Base-by-base conservation (phyloP, 768 basidiomycete species). In the Royoungia palumana region DNA sequence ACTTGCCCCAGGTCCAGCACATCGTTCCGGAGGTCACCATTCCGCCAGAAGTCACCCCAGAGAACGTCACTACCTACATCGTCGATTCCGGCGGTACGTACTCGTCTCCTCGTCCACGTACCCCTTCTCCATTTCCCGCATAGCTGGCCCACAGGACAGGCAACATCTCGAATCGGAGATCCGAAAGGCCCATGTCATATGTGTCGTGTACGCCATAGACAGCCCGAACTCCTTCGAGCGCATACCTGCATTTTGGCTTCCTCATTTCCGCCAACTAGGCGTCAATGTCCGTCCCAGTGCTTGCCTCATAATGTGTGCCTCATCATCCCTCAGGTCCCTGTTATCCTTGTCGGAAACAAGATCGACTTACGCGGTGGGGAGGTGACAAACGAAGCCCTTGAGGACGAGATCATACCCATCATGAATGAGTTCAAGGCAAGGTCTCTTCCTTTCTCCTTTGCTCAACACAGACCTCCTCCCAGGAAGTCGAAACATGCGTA, bases 401-500 rank as follows among this genome's bases (percentile, higher is more conserved):
- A 95, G 68, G 92, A 88, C 53, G 95, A 98, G 69, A 94, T 98
- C 55, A 69, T 89, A 47, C 95, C 95, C 25, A 93, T 99, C 47
- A 99, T 98, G 95, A 85, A 87, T 57, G 95, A 98, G 69, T 99
- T 95, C 83, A 99, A 99, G 81, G 94, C 85, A 62, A 47, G 70
- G 60, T 21, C 27, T 14, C 22, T 25, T 21, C 43, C 39, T 45
- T 30, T 50, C 37, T 45, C 45, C n/a, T 17, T 11, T 16, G 35
- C 35, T 40, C 38, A 6, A 34, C 32, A 25, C 22, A 32, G 14
- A 68, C 47, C 34, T 28, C 37, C 46, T 49, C 19, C 5, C 56
- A 98, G 95, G 94, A 97, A 80, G 94, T 97, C 46, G 94, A 97
- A 65, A 97, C 95, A 35, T 97, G 94, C 61, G 89, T 98, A 25